Conservation (phyloP, 441 rosid species). For the Syzygium malaccense region DNA sequence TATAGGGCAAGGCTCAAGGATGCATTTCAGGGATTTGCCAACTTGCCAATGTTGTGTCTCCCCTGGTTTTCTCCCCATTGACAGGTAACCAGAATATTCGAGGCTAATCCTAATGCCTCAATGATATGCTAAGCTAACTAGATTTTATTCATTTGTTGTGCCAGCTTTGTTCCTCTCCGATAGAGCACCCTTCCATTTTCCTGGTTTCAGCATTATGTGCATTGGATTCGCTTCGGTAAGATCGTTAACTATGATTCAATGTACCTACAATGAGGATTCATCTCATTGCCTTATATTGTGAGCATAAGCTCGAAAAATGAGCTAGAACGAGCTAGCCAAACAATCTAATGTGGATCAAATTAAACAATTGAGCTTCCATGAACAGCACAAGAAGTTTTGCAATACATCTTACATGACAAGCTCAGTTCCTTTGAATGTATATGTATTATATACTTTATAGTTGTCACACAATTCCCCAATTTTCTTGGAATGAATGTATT, state of each 20-base stretch:
- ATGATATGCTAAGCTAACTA: background rate
- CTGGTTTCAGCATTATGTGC: constrained; percentile 90
- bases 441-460: background rate
- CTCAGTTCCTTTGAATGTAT: background rate
- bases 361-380: background rate
- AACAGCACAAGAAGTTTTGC: background rate
- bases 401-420: background rate
- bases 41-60: constrained; percentile 65
- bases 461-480: background rate
- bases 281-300: background rate
- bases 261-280: background rate
- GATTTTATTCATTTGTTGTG: background rate
- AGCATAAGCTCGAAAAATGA: background rate
- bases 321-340: background rate
- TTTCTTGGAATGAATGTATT: background rate
- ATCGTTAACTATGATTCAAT: background rate
- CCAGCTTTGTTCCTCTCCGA: constrained; percentile 83
- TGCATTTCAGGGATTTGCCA: constrained; percentile 75
- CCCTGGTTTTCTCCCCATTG: constrained; percentile 68
- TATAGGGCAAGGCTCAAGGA: constrained; percentile 94
- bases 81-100: constrained; percentile 38
- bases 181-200: constrained; percentile 71
- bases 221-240: constrained; percentile 63
- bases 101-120: background rate
- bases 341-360: background rate